phyloP scores from a whole-genome alignment of 179 eudicot species.

The Heliamphora pulchella region DNA sequence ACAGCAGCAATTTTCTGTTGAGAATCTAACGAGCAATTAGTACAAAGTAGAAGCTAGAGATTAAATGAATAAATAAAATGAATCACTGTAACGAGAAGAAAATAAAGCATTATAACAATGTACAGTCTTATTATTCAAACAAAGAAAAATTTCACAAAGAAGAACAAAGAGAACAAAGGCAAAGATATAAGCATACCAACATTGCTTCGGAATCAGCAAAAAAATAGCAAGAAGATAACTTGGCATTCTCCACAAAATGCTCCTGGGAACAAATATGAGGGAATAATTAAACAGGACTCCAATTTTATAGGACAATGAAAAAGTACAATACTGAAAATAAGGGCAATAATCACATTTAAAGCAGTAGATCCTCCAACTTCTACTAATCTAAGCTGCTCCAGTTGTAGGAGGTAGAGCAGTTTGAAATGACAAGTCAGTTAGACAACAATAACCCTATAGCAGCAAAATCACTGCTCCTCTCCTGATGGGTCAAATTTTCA shows the following conservation, averaged over 20 bases:
- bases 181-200: constrained; percentile 46
- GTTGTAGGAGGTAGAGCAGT: neutral
- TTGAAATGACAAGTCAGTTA: too few relatives aligned
- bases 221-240: constrained; percentile 71
- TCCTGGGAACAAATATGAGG: constrained; percentile 41
- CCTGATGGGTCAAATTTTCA: neutral
- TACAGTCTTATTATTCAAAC: neutral
- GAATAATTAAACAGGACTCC: neutral
- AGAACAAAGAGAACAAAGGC: neutral
- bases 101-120: neutral
- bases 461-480: neutral
- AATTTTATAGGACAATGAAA: neutral
- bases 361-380: neutral
- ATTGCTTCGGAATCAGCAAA: constrained; percentile 63
- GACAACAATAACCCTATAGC: neutral
- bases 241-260: constrained; percentile 71
- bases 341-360: constrained; percentile 4
- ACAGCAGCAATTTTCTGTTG: constrained; percentile 88
- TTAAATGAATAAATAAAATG: neutral
- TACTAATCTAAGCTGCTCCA: neutral
- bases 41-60: neutral
- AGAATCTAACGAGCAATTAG: constrained; percentile 6
- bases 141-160: neutral
- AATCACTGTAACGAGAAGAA: neutral
- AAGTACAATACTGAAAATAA: neutral